phyloP scores from a whole-genome alignment of 225 moss, liverwort and hornwort species.

The Takakia lepidozioides region DNA sequence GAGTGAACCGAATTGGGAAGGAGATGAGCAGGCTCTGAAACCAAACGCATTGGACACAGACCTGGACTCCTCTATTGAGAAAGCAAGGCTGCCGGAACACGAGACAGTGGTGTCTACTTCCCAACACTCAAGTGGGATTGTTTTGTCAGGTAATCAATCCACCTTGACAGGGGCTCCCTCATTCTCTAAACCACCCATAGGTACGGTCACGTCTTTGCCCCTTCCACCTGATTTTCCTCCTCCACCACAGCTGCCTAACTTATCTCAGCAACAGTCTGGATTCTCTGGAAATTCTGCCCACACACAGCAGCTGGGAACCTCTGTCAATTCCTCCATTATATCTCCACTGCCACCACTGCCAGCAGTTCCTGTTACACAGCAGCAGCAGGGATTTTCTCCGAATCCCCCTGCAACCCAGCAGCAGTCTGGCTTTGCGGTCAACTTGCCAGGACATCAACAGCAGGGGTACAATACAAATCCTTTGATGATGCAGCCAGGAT shows the following conservation, averaged over 20 bases:
- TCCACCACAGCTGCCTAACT: neutral
- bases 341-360: constrained; percentile 21
- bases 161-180: no score
- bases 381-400: constrained; percentile 23
- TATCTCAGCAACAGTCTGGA: constrained; percentile 8
- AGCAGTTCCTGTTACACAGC: constrained; percentile 19
- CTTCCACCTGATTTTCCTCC: constrained; percentile 4
- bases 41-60: no score
- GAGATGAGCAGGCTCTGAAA: constrained; percentile 20
- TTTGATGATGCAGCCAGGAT: constrained; percentile 16
- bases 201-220: constrained; percentile 7
- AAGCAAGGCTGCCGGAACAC: no score
- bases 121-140: no score
- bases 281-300: constrained; percentile 15
- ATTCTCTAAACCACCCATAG: no score
- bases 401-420: constrained; percentile 12
- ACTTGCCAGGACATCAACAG: neutral
- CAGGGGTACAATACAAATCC: constrained; percentile 8
- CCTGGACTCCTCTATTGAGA: no score
- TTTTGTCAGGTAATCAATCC: no score
- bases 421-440: constrained; percentile 16
- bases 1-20: no score
- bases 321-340: no score
- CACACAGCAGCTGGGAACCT: no score
- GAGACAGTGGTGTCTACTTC: no score